Evolutionary conservation across 345 rosid genomes (phyloP), one percentile per base, ranked within the genome.

Genomic region (Anastatica hierochuntica): DNA sequence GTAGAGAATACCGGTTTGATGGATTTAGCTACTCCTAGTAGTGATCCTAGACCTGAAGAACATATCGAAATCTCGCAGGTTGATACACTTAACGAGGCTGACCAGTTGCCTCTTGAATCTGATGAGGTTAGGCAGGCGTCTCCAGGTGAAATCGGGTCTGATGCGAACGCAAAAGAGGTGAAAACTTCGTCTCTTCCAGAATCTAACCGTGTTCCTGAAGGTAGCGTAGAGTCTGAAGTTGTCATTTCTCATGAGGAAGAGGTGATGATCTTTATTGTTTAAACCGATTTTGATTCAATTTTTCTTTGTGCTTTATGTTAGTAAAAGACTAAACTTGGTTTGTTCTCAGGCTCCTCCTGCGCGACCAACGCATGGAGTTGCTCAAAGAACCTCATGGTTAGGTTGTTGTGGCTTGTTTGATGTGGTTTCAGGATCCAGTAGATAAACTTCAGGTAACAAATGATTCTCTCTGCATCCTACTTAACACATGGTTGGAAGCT

Each of bases 391-490:
- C 24, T 83, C 81, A 10, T 78, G 79, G 76, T 58, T 81, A 41
- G 70, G 76, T 73, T 90, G 98, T 54, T 90, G 98, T 24, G 98
- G 98, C 63, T 68, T 90, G 77, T 74, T 87, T 71, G 95, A 90
- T 63, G 72, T 63, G 58, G 38, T 72, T 37, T 43, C 77, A 15
- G 84, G 82, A 39, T 76, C 90, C 45, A 42, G 69, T 47, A 61
- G 77, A 81, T 90, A 78, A 83, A 49, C 69, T 6, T 47, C 73
- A 77, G 94, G 98, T 80, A 39, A 24, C 14, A n/a, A n/a, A n/a
- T n/a, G n/a, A n/a, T n/a, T n/a, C n/a, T n/a, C n/a, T n/a, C n/a
- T n/a, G n/a, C n/a, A n/a, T 14, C 14, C 12, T 10, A 9, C 7
- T 27, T 3, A 27, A 27, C 9, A 31, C 12, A 31, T 31, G 12